Conservation (phyloP, 106 monocot genomes). For the Dioscorea dumetorum region DNA sequence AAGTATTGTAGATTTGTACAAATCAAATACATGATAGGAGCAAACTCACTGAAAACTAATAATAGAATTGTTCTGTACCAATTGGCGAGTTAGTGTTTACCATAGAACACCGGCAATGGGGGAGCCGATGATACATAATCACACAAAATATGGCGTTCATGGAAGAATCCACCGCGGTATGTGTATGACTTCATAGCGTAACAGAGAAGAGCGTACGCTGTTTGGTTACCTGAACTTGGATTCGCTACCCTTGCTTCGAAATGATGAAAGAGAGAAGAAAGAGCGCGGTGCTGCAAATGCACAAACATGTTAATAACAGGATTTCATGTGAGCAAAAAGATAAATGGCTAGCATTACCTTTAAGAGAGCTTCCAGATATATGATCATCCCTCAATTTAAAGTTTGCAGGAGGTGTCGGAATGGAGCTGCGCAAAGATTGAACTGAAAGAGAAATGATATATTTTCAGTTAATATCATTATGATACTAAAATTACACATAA, state of each 20-base stretch:
- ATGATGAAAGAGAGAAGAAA: conserved; percentile 87
- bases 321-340: too few species aligned
- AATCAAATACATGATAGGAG: neutral
- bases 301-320: too few species aligned
- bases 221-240: conserved; percentile 59
- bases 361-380: conserved; percentile 39
- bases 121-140: too few species aligned
- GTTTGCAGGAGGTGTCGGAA: conserved; percentile 28
- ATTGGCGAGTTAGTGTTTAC: neutral
- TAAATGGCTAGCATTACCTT: conserved; percentile 22
- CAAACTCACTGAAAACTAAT: neutral
- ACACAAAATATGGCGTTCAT: too few species aligned
- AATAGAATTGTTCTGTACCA: neutral
- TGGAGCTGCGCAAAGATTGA: conserved; percentile 32
- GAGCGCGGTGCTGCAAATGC: conserved; percentile 75
- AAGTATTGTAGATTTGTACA: neutral
- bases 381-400: conserved; percentile 39
- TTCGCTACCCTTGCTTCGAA: conserved; percentile 76
- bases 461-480: too few species aligned
- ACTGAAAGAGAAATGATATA: conserved; percentile 13
- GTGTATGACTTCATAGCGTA: too few species aligned
- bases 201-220: too few species aligned
- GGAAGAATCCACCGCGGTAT: too few species aligned
- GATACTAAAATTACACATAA: too few species aligned
- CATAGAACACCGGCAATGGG: too few species aligned